Base-by-base conservation (phyloP, 75 land plant genomes). In the Selaginella moellendorffii region DNA sequence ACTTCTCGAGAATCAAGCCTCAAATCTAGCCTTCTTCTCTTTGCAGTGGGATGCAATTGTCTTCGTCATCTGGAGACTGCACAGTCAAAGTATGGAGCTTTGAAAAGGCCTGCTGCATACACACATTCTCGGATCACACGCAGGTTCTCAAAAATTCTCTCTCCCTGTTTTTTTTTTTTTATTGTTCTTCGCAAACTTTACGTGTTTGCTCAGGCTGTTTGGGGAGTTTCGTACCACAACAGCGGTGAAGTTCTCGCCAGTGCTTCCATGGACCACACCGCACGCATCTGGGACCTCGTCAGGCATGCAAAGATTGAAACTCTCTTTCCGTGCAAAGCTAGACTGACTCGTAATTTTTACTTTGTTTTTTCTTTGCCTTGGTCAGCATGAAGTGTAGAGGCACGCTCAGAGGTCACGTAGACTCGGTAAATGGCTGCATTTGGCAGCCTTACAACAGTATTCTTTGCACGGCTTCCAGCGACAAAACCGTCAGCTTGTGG, bases 61-160 rank as follows among this genome's bases (percentile, higher is more conserved):
- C 76, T 31, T 74, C 76, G 10, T 68, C 76, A 0, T 74, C 76
- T 31, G 76, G 76, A 20, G 76, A 74, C 52, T 69, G 66, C 46
- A 74, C 76, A n/a, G 76, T 74, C 22, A 74, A 74, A 64, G 30
- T 74, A 1, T 74, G 76, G 76, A 69, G 71, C 31, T 74, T 74
- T 64, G 76, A 74, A 31, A 68, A 74, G 52, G 65, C 76, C 18
- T 68, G 76, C 31, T 74, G 76, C 22, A 29, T 74, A 8, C 76
- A 74, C 24, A 74, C 76, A 23, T 74, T 74, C 31, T 24, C 71
- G 36, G 76, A 74, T 22, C 76, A 74, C 62, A 74, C 71, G 26
- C 76, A 74, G 71, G 76, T 74, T 2, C n/a, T n/a, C n/a, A n/a
- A n/a, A n/a, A n/a, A n/a, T n/a, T n/a, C n/a, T n/a, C n/a, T n/a